phyloP scores from a whole-genome alignment of 202 grass and related monocot genomes.

The Tripidium arundinaceum region DNA sequence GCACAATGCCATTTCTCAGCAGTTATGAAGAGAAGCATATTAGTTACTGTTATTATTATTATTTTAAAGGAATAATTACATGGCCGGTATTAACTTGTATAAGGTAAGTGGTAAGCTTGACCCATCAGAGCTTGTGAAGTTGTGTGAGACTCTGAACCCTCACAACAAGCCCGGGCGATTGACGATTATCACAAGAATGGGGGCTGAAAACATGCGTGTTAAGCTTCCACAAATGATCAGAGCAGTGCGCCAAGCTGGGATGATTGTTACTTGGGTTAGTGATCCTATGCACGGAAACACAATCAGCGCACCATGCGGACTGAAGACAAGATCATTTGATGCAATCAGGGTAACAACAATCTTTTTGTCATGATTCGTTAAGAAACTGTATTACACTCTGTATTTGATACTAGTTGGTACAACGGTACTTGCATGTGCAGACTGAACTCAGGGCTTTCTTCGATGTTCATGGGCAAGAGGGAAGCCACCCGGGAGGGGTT shows the following conservation, averaged over 20 bases:
- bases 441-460: slow-evolving; percentile 78
- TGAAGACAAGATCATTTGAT: slow-evolving; percentile 70
- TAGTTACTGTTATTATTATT: background rate
- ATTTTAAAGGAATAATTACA: background rate
- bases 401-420: background rate
- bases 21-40: background rate
- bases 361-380: background rate
- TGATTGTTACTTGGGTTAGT: slow-evolving; percentile 68
- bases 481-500: slow-evolving; percentile 64
- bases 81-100: background rate
- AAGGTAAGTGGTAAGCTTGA: slow-evolving; percentile 87
- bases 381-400: background rate
- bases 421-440: slow-evolving; percentile 18
- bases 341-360: slow-evolving; percentile 46
- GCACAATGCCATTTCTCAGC: background rate
- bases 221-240: slow-evolving; percentile 69
- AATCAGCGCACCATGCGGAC: slow-evolving; percentile 58
- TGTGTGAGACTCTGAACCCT: slow-evolving; percentile 73
- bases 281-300: slow-evolving; percentile 87
- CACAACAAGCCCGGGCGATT: slow-evolving; percentile 65
- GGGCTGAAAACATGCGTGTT: slow-evolving; percentile 54
- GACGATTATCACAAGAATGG: slow-evolving; percentile 79
- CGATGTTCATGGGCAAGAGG: slow-evolving; percentile 66
- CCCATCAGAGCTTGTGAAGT: slow-evolving; percentile 56
- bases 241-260: slow-evolving; percentile 54